These are phyloP conservation scores for Trichosporon inkin DNA, from an alignment of 1,284 basidiomycete species.

Conservation along the genomic window DNA sequence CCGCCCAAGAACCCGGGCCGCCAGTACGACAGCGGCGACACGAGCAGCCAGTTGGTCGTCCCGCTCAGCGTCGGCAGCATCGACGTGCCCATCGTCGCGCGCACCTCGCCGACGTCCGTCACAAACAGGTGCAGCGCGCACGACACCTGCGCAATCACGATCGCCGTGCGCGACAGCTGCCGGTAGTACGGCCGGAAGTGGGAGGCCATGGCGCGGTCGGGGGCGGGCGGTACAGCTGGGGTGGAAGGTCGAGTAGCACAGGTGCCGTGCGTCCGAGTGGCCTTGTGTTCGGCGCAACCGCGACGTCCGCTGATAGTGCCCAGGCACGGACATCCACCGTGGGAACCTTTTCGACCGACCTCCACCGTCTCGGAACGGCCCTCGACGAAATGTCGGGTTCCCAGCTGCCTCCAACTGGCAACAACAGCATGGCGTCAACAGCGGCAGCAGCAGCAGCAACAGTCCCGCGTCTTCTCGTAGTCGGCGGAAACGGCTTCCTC, in stretches of 20 bases:
- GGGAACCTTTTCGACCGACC: too few relatives aligned
- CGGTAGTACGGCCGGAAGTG: too few relatives aligned
- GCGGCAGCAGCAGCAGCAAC: slow-evolving; percentile 3
- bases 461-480: slow-evolving; percentile 62
- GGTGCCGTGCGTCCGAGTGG: too few relatives aligned
- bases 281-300: too few relatives aligned
- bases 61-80: slow-evolving; percentile 73
- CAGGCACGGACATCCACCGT: not conserved
- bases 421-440: not conserved
- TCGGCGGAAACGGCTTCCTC: slow-evolving; percentile 93
- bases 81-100: slow-evolving; percentile 61
- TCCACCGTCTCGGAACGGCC: too few relatives aligned
- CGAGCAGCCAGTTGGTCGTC: slow-evolving; percentile 38
- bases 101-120: slow-evolving; percentile 37
- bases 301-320: not conserved
- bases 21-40: slow-evolving; percentile 55
- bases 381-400: too few relatives aligned
- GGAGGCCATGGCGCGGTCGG: too few relatives aligned
- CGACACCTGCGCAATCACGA: slow-evolving; percentile 3
- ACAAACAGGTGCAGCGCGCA: slow-evolving; percentile 35
- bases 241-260: too few relatives aligned
- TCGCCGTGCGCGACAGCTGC: too few relatives aligned
- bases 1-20: slow-evolving; percentile 23
- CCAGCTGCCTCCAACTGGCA: not conserved
- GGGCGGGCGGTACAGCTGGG: too few relatives aligned